phyloP scores from a whole-genome alignment of 2,329 filamentous ascomycete genomes.

The Paracamarosporium sp. region DNA sequence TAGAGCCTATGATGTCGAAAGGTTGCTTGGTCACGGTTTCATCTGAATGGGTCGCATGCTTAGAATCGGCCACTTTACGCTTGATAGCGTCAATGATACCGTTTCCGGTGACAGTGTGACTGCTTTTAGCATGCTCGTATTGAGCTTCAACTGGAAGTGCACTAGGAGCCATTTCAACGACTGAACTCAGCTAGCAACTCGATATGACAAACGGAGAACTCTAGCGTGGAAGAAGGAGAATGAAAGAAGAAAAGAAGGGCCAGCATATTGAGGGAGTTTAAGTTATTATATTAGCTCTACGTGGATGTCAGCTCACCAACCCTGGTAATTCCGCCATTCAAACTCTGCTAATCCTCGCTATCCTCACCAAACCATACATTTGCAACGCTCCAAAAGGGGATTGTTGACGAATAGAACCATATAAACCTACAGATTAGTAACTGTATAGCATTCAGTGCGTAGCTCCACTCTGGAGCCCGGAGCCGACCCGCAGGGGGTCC shows the following conservation, averaged over 20 bases:
- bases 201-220: background rate
- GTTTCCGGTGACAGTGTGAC: background rate
- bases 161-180: background rate
- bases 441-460: no score
- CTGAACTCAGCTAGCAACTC: background rate
- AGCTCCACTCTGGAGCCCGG: no score
- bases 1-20: conserved; percentile 3
- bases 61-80: background rate
- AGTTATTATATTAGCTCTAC: background rate
- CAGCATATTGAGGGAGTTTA: background rate
- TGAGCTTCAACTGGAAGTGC: background rate
- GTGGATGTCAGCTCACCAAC: background rate
- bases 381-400: no score
- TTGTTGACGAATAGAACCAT: no score
- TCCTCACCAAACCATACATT: no score
- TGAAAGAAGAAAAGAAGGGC: background rate
- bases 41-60: background rate
- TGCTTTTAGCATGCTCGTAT: background rate
- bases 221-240: background rate
- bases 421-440: no score
- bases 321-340: background rate
- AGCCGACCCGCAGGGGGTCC: no score
- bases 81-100: background rate
- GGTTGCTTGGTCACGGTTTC: background rate
- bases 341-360: background rate